Percentiles rank a stretch among this genome's conserved stretches.
phyloP scores from a whole-genome alignment of 2,329 filamentous ascomycete genomes.

The Aspergillus ustus region DNA sequence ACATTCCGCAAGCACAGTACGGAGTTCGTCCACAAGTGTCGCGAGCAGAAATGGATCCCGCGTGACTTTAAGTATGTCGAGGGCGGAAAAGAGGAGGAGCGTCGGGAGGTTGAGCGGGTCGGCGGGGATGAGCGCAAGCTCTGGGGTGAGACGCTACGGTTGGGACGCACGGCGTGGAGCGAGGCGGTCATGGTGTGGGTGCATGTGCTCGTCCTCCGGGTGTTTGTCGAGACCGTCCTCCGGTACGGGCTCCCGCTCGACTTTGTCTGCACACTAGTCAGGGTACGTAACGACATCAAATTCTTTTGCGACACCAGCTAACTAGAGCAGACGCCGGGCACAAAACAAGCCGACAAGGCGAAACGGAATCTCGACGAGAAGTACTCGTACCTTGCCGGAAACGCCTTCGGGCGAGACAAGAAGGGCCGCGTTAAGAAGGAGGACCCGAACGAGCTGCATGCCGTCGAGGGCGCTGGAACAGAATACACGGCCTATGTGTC shows the following conservation, averaged over 20 bases:
- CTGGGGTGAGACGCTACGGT: conserved; percentile 86
- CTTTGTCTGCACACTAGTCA: conserved; percentile 81
- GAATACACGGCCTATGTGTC: conserved; percentile 98
- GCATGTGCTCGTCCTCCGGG: conserved; percentile 84
- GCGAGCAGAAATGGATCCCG: conserved; percentile 93
- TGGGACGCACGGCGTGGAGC: conserved; percentile 91
- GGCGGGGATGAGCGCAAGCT: conserved; percentile 86
- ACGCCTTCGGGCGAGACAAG: conserved; percentile 92
- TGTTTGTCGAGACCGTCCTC: conserved; percentile 98
- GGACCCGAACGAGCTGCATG: conserved; percentile 83
- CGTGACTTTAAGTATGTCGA: conserved; percentile 93
- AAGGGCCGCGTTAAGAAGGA: conserved; percentile 91
- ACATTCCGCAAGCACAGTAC: conserved; percentile 88
- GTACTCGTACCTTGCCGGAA: conserved; percentile 92
- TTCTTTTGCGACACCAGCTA: background rate
- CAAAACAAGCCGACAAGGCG: conserved; percentile 80
- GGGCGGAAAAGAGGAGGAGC: conserved; percentile 86
- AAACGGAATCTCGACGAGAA: conserved; percentile 78
- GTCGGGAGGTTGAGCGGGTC: conserved; percentile 80
- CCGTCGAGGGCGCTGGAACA: conserved; percentile 69
- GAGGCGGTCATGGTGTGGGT: conserved; percentile 97
- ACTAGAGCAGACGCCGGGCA: conserved; percentile 67
- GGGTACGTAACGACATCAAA: conserved; percentile 61
- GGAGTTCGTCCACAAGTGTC: conserved; percentile 89
- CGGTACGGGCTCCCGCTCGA: conserved; percentile 91